Conservation (phyloP, 2,329 filamentous ascomycete species). For the Rosellinia necatrix region DNA sequence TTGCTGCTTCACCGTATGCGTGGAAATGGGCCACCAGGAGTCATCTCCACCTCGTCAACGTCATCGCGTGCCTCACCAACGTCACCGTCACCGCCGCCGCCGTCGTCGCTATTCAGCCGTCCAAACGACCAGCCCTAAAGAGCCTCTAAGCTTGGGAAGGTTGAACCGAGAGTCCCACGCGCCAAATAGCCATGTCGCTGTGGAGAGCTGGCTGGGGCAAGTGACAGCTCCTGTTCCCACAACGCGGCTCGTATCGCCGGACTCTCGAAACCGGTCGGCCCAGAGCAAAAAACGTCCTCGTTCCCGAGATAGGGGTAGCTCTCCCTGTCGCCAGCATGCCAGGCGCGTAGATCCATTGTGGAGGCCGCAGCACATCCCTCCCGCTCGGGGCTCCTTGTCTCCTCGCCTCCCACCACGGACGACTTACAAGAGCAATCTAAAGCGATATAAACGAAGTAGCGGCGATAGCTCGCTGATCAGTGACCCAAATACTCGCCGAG, state of each 20-base stretch:
- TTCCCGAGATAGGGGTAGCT: slow-evolving; percentile 7
- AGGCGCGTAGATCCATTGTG: slow-evolving; percentile 32
- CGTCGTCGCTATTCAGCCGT: slow-evolving; percentile 13
- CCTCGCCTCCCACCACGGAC: slow-evolving; percentile 12
- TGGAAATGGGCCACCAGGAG: slow-evolving; percentile 34
- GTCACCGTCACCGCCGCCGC: slow-evolving; percentile 17
- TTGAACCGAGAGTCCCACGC: slow-evolving; percentile 30
- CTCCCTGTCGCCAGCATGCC: not conserved
- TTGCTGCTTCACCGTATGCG: slow-evolving; percentile 32
- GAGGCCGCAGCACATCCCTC: slow-evolving; percentile 33
- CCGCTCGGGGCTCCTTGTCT: slow-evolving; percentile 20
- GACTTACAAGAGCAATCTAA: slow-evolving; percentile 23
- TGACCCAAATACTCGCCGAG: slow-evolving; percentile 25
- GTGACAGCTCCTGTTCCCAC: slow-evolving; percentile 23
- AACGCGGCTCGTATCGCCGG: slow-evolving; percentile 21
- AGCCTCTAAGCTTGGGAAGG: slow-evolving; percentile 24
- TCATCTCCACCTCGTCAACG: slow-evolving; percentile 29
- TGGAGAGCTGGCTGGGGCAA: slow-evolving; percentile 38
- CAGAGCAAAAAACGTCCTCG: slow-evolving; percentile 6
- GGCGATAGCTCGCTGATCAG: slow-evolving; percentile 38
- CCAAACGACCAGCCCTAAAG: slow-evolving; percentile 13
- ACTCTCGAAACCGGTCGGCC: slow-evolving; percentile 23
- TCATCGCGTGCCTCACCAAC: slow-evolving; percentile 32
- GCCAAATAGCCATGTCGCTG: slow-evolving; percentile 30
- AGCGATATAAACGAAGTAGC: slow-evolving; percentile 27